These are phyloP conservation scores for Xylaria intraflava DNA, from an alignment of 495 filamentous ascomycete species.

Conservation along the genomic window DNA sequence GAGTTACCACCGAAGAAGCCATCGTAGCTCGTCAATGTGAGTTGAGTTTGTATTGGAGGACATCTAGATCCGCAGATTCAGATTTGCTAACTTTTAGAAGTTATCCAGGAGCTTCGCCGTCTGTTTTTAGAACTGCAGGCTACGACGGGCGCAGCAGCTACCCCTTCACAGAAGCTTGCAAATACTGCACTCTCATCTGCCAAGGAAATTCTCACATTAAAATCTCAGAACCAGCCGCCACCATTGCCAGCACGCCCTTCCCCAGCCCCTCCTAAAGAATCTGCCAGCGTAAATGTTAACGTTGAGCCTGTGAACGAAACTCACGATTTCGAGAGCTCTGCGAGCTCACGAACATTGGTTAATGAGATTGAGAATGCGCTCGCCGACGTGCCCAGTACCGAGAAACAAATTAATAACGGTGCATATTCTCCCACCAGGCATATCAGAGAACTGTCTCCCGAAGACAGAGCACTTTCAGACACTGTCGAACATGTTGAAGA, in stretches of 20 bases:
- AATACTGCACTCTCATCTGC: slow-evolving; percentile 58
- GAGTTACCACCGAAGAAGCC: slow-evolving; percentile 33
- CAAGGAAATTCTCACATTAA: slow-evolving; percentile 22
- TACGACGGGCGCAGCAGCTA: slow-evolving; percentile 45
- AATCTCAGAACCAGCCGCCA: slow-evolving; percentile 19
- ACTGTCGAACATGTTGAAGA: slow-evolving; percentile 14
- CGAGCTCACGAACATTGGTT: slow-evolving; percentile 43
- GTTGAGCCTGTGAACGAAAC: slow-evolving; percentile 19
- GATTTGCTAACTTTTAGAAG: slow-evolving; percentile 14
- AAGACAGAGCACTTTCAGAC: not conserved
- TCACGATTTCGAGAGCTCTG: slow-evolving; percentile 28
- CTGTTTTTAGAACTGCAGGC: slow-evolving; percentile 69
- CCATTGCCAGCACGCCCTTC: slow-evolving; percentile 29
- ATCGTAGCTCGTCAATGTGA: slow-evolving; percentile 35
- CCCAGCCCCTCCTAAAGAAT: slow-evolving; percentile 16
- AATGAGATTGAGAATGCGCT: slow-evolving; percentile 25
- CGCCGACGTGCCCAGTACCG: not conserved
- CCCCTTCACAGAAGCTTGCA: slow-evolving; percentile 73
- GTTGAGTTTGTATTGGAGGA: not conserved
- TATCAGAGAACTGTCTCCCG: not conserved
- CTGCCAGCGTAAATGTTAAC: slow-evolving; percentile 15
- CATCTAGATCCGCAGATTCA: not conserved
- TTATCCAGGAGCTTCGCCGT: slow-evolving; percentile 23
- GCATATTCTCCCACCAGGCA: not conserved
- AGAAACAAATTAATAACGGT: not conserved